Conservation (phyloP, 2,329 filamentous ascomycete species). For the Aspergillus thermomutatus region DNA sequence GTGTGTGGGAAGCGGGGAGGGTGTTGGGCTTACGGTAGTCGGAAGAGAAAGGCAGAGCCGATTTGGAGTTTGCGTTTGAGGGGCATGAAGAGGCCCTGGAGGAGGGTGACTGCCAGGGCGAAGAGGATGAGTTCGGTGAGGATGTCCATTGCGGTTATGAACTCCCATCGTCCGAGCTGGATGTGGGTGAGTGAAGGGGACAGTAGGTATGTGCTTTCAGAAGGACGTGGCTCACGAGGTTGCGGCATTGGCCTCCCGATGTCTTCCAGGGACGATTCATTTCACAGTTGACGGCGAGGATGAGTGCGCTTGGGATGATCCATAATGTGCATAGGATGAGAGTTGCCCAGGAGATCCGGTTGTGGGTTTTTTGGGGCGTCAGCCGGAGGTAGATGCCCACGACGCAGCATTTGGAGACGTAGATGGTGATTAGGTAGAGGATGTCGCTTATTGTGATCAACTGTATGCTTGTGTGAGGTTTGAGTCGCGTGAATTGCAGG, state of each 20-base stretch:
- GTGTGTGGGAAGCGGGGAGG: neutral
- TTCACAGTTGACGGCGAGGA: conserved; percentile 42
- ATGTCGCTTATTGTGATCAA: conserved; percentile 38
- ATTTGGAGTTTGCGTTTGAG: conserved; percentile 31
- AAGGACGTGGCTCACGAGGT: conserved; percentile 18
- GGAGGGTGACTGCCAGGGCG: conserved; percentile 25
- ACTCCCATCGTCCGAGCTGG: conserved; percentile 32
- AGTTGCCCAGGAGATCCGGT: conserved; percentile 32
- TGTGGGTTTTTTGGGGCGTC: conserved; percentile 43
- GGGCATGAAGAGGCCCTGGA: conserved; percentile 32
- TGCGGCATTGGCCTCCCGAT: conserved; percentile 21
- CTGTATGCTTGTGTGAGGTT: conserved; percentile 10
- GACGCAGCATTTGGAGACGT: conserved; percentile 38
- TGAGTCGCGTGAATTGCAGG: neutral
- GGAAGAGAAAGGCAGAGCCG: conserved; percentile 32
- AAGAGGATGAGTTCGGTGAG: conserved; percentile 34
- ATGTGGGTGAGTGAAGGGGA: neutral
- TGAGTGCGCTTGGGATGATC: conserved; percentile 38
- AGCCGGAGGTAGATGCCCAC: conserved; percentile 45
- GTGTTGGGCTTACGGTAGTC: conserved; percentile 29
- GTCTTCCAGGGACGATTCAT: conserved; percentile 34
- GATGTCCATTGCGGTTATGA: conserved; percentile 35
- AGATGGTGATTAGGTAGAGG: conserved; percentile 43
- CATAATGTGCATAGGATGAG: conserved; percentile 37
- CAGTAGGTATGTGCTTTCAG: too few species aligned